Percentiles rank a stretch among this genome's conserved stretches.
phyloP scores from a whole-genome alignment of 2,329 filamentous ascomycete species.

The Colletotrichum sp. region DNA sequence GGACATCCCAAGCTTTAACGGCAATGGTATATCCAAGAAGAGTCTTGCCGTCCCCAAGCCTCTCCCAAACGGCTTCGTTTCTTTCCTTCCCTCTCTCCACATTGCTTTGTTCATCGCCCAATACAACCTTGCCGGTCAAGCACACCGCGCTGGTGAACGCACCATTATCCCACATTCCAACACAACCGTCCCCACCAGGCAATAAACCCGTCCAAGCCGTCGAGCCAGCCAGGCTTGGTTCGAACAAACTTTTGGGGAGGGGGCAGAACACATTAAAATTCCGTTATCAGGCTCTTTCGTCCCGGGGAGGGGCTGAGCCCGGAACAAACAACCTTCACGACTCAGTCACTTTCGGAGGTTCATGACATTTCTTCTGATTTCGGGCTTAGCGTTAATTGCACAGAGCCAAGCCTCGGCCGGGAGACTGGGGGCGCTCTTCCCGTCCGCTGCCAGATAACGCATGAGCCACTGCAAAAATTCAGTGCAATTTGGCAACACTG shows the following conservation, averaged over 20 bases:
- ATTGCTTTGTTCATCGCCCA: background rate
- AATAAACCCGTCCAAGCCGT: background rate
- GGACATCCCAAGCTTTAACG: background rate
- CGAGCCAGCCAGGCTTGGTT: background rate
- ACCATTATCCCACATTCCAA: background rate
- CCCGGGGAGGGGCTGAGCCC: background rate
- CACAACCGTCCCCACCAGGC: background rate
- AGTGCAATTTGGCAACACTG: background rate
- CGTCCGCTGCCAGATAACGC: background rate
- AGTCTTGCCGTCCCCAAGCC: background rate
- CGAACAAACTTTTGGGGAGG: background rate
- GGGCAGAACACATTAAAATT: background rate
- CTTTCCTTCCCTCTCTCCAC: background rate
- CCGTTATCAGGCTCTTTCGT: background rate
- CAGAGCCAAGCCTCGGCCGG: background rate
- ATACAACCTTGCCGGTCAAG: background rate
- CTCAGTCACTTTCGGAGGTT: background rate
- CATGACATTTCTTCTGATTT: background rate
- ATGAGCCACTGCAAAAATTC: background rate
- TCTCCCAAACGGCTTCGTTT: background rate
- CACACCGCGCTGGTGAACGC: background rate
- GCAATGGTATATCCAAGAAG: background rate
- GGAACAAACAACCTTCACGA: constrained; percentile 10
- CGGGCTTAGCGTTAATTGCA: background rate
- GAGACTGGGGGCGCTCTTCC: background rate